phyloP scores from a whole-genome alignment of 2,329 filamentous ascomycete species.

The Herpomyces periplanetae region DNA sequence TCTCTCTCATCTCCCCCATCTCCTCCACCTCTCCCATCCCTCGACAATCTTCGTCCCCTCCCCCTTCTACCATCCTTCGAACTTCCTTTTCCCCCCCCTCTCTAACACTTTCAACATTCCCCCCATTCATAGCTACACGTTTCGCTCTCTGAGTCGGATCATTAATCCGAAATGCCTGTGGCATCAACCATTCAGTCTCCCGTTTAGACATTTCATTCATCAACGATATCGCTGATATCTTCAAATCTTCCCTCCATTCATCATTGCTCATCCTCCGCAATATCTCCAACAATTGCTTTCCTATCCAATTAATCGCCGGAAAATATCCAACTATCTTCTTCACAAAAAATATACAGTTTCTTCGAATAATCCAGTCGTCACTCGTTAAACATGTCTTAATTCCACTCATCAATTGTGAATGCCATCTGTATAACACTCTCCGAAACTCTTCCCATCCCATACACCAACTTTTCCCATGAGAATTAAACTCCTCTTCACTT shows the following conservation, averaged over 20 bases:
- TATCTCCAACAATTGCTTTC: conserved; percentile 21
- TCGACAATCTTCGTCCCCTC: conserved; percentile 2
- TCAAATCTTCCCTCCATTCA: conserved; percentile 26
- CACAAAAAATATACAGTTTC: conserved; percentile 65
- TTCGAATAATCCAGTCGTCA: conserved; percentile 83
- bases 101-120: conserved; percentile 1
- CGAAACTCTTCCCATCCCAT: conserved; percentile 59
- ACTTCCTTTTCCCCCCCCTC: conserved; percentile 1
- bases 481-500: conserved; percentile 45
- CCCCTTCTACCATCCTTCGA: conserved; percentile 1
- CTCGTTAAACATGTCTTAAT: conserved; percentile 43
- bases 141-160: conserved; percentile 1
- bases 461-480: too few species aligned
- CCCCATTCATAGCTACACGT: conserved; percentile 1
- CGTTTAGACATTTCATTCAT: conserved; percentile 25
- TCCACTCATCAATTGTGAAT: conserved; percentile 36
- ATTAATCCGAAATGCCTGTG: conserved; percentile 22
- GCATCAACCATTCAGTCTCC: conserved; percentile 27
- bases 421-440: conserved; percentile 56
- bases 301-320: conserved; percentile 65
- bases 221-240: conserved; percentile 28
- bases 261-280: conserved; percentile 19
- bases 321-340: conserved; percentile 44
- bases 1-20: conserved; percentile 1
- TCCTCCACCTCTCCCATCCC: conserved; percentile 1